Conservation (phyloP, 73 alveolate genomes). For the Blepharisma stoltei region DNA sequence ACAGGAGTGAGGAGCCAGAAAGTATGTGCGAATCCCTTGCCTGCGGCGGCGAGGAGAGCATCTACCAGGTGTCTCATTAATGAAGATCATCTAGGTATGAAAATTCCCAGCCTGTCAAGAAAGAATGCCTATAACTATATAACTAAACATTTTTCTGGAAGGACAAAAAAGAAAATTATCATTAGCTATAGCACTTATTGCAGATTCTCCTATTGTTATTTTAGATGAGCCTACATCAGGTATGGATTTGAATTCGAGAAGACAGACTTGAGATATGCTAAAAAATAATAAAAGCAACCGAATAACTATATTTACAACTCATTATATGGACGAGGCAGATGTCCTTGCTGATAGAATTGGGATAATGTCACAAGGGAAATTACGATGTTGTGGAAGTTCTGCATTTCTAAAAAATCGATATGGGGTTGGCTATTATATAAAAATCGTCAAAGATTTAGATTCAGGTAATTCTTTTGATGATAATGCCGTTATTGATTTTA, state of each 20-base stretch:
- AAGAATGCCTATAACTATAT: no score
- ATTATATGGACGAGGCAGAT: constrained; percentile 80
- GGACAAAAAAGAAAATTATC: constrained; percentile 91
- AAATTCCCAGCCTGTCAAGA: no score
- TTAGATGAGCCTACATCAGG: constrained; percentile 99
- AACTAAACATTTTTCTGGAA: no score
- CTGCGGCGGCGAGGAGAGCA: no score
- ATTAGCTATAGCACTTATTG: constrained; percentile 94
- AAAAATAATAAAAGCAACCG: constrained; percentile 77
- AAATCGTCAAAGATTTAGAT: constrained; percentile 46
- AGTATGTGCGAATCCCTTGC: no score
- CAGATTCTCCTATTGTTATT: constrained; percentile 83
- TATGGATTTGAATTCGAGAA: constrained; percentile 91
- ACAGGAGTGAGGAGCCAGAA: no score
- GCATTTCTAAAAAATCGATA: constrained; percentile 49
- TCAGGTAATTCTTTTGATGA: constrained; percentile 26
- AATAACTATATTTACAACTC: constrained; percentile 79
- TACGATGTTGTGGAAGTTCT: constrained; percentile 62
- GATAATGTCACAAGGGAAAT: constrained; percentile 72
- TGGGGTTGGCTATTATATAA: constrained; percentile 78
- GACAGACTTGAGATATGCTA: constrained; percentile 94
- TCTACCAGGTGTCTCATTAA: no score
- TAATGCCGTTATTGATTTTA: not conserved
- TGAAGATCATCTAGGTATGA: no score
- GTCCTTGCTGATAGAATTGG: constrained; percentile 76